Conservation (phyloP, 2,329 filamentous ascomycete species). For the Passalora sequoiae region DNA sequence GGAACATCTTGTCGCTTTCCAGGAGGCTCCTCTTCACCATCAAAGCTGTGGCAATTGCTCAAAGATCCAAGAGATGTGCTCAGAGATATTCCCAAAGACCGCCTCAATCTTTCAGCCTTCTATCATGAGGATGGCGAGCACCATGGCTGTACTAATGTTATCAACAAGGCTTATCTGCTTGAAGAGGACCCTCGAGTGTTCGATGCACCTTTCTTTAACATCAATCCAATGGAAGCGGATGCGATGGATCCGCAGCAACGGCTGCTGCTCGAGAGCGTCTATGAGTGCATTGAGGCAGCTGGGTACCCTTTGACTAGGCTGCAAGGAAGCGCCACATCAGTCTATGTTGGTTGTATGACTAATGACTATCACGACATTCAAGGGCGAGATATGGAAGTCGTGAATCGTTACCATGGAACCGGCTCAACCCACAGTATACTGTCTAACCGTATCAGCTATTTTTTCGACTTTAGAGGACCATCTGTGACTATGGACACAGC, state of each 20-base stretch:
- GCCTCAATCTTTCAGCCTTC: conserved; percentile 22
- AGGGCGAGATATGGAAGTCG: conserved; percentile 18
- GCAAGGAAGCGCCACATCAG: conserved; percentile 18
- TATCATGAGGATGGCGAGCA: conserved; percentile 21
- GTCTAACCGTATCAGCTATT: conserved; percentile 25
- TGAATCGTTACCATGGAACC: conserved; percentile 21
- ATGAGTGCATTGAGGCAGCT: conserved; percentile 21
- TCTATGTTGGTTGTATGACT: conserved; percentile 24
- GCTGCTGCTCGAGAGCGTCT: conserved; percentile 24
- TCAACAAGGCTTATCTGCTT: conserved; percentile 21
- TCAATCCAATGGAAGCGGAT: conserved; percentile 21
- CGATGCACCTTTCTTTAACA: conserved; percentile 26
- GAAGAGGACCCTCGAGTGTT: conserved; percentile 23
- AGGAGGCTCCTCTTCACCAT: conserved; percentile 19
- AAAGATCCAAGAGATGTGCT: conserved; percentile 14
- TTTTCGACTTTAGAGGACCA: conserved; percentile 23
- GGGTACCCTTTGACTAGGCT: conserved; percentile 15
- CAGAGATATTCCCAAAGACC: conserved; percentile 18
- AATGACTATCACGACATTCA: conserved; percentile 23
- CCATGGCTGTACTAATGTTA: conserved; percentile 18
- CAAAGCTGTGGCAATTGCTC: conserved; percentile 23
- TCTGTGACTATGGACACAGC: conserved; percentile 39
- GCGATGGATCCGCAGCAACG: conserved; percentile 30
- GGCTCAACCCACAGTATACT: conserved; percentile 21
- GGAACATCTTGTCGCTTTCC: conserved; percentile 19